These are phyloP conservation scores for Aspergillus phoenicis DNA, from an alignment of 2,329 filamentous ascomycete genomes.

Conservation along the genomic window DNA sequence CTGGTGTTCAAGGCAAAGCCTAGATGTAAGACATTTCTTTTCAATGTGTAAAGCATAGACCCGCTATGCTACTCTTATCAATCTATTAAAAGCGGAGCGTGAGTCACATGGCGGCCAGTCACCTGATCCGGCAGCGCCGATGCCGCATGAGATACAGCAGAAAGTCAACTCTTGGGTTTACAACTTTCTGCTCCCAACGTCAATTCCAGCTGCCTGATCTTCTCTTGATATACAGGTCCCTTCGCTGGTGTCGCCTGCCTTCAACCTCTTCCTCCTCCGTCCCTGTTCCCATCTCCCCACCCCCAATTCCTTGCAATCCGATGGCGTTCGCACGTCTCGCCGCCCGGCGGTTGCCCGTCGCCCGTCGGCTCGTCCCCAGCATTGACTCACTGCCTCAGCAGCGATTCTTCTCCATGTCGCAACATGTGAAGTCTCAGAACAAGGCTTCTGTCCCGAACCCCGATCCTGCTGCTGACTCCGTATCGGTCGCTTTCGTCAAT, in stretches of 20 bases:
- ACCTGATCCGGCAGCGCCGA: neutral
- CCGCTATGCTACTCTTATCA: no score
- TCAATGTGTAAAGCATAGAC: no score
- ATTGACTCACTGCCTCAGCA: conserved; percentile 38
- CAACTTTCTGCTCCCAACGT: no score
- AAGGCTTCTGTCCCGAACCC: conserved; percentile 63
- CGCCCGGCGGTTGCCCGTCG: conserved; percentile 38
- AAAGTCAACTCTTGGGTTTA: neutral
- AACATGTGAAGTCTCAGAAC: conserved; percentile 26
- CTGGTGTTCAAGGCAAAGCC: no score
- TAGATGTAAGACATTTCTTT: no score
- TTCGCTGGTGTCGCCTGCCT: neutral
- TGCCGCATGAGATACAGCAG: neutral
- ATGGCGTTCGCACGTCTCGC: conserved; percentile 40
- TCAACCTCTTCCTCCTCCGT: neutral
- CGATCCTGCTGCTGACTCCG: conserved; percentile 73
- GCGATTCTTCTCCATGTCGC: conserved; percentile 32
- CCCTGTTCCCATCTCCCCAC: neutral
- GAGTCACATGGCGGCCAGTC: neutral
- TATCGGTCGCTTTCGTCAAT: conserved; percentile 72
- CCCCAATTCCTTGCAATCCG: neutral
- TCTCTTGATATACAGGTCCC: neutral
- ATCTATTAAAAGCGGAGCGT: neutral
- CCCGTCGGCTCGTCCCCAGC: conserved; percentile 31
- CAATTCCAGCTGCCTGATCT: no score